phyloP scores from a whole-genome alignment of 192 early-diverging fungal genomes.

The Linnemannia exigua region DNA sequence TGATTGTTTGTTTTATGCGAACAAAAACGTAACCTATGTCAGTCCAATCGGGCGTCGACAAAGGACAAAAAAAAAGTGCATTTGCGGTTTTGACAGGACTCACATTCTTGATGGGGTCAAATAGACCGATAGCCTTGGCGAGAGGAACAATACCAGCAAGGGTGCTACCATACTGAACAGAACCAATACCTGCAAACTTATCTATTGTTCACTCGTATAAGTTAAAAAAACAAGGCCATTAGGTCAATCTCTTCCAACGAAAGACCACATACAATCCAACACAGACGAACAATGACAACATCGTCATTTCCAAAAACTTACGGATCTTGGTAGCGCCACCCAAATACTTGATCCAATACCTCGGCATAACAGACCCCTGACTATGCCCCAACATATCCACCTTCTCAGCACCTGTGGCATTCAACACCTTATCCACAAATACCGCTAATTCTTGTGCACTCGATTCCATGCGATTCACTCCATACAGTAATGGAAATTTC shows the following conservation, averaged over 20 bases:
- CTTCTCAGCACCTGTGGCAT: neutral
- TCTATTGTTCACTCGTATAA: neutral
- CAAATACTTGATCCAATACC: conserved; percentile 10
- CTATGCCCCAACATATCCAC: conserved; percentile 16
- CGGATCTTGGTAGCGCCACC: conserved; percentile 17
- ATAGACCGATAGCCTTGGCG: neutral
- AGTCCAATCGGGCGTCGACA: too few species aligned
- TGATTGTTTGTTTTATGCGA: neutral
- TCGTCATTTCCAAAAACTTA: neutral
- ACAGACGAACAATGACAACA: neutral
- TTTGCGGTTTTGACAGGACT: neutral
- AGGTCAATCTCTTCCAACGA: neutral
- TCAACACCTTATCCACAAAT: conserved; percentile 17
- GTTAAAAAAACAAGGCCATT: neutral
- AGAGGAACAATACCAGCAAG: neutral
- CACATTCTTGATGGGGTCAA: neutral
- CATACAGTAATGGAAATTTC: neutral
- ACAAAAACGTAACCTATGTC: too few species aligned
- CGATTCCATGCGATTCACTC: conserved; percentile 1
- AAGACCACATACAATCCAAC: neutral
- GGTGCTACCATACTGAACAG: neutral
- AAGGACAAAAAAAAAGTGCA: neutral
- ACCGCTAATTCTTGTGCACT: conserved; percentile 1
- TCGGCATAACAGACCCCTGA: conserved; percentile 5
- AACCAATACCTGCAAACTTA: conserved; percentile 5